phyloP scores from a whole-genome alignment of 2,329 filamentous ascomycete species.

The Pezicula neosporulosa region DNA sequence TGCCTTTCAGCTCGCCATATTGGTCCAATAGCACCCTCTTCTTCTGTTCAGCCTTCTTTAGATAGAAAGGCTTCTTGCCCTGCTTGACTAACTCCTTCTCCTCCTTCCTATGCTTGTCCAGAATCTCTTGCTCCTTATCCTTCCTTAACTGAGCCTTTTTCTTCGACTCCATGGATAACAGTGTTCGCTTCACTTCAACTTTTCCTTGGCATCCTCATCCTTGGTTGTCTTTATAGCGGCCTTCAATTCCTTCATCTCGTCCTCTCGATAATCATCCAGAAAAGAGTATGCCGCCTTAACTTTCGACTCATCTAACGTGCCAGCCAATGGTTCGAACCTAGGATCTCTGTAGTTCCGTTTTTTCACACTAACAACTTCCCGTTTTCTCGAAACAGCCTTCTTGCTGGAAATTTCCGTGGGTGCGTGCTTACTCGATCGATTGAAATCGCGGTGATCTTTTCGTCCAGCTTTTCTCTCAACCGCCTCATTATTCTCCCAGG shows the following conservation, averaged over 20 bases:
- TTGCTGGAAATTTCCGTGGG: conserved; percentile 81
- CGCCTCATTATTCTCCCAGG: conserved; percentile 34
- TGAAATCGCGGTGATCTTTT: conserved; percentile 36
- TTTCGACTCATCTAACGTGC: conserved; percentile 53
- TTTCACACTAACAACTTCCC: conserved; percentile 62
- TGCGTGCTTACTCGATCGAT: conserved; percentile 78
- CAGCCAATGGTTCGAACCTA: conserved; percentile 71
- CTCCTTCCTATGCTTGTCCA: conserved; percentile 71
- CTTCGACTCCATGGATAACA: conserved; percentile 76
- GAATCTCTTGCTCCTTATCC: conserved; percentile 65
- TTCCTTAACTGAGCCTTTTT: conserved; percentile 68
- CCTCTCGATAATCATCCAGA: conserved; percentile 77
- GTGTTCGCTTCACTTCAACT: conserved; percentile 71
- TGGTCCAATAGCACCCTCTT: conserved; percentile 76
- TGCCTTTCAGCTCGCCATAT: conserved; percentile 80
- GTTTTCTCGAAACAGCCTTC: conserved; percentile 75
- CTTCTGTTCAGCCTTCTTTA: conserved; percentile 92
- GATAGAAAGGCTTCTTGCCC: conserved; percentile 89
- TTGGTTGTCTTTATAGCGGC: conserved; percentile 66
- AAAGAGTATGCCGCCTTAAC: conserved; percentile 78
- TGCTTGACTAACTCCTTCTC: conserved; percentile 83
- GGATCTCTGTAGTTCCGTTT: conserved; percentile 72
- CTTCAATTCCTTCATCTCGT: conserved; percentile 77
- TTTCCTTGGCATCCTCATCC: conserved; percentile 61
- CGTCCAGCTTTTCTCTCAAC: conserved; percentile 36